These are phyloP conservation scores for Podospora bellae-mahoneyi DNA, from an alignment of 495 filamentous ascomycete genomes.

Conservation along the genomic window DNA sequence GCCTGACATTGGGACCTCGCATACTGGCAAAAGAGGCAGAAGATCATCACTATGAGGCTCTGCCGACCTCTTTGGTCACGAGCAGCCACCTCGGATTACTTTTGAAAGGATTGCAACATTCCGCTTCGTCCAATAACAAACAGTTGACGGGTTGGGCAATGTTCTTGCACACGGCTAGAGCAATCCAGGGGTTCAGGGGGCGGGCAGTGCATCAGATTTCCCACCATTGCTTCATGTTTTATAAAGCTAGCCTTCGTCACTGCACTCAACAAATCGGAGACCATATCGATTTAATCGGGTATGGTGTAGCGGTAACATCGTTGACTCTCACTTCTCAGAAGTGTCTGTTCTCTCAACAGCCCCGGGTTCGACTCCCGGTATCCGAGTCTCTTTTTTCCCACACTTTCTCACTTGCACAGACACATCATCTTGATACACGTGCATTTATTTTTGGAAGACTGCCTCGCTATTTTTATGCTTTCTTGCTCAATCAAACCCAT, in stretches of 20 bases:
- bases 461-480: background rate
- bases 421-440: background rate
- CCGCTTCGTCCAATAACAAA: too few species aligned
- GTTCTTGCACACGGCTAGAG: background rate
- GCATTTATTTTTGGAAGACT: background rate
- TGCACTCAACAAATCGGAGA: conserved; percentile 14
- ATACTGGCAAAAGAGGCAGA: background rate
- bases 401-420: background rate
- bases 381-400: conserved; percentile 10
- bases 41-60: background rate
- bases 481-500: background rate
- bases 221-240: background rate
- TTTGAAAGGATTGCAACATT: too few species aligned
- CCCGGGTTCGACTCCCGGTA: conserved; percentile 23
- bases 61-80: background rate
- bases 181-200: background rate
- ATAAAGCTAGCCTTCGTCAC: background rate
- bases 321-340: conserved; percentile 43
- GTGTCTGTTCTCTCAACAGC: conserved; percentile 28
- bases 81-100: background rate
- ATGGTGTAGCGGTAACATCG: conserved; percentile 17
- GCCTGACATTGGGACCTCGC: background rate
- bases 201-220: background rate
- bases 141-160: too few species aligned
- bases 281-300: conserved; percentile 12